These are phyloP conservation scores for Durusdinium trenchii DNA, from an alignment of 73 alveolate genomes.

Conservation along the genomic window DNA sequence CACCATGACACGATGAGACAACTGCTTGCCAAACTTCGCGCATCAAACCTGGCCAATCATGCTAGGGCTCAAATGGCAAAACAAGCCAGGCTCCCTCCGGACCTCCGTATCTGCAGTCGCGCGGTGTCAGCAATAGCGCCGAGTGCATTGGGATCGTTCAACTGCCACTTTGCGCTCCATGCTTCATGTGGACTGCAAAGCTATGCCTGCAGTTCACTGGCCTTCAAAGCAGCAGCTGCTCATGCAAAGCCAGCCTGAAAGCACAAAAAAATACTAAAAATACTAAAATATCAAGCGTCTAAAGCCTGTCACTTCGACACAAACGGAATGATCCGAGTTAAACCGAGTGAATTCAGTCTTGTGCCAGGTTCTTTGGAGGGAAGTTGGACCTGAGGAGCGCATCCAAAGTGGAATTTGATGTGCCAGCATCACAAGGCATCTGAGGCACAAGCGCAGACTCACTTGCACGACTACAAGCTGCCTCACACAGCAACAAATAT, in stretches of 20 bases:
- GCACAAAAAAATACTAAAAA: background rate
- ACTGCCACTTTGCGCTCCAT: too few relatives aligned
- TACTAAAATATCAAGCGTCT: background rate
- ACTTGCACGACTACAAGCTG: background rate
- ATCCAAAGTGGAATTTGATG: background rate
- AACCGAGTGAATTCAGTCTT: background rate
- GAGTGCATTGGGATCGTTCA: too few relatives aligned
- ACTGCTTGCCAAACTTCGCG: constrained; percentile 37
- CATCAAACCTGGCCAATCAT: constrained; percentile 4
- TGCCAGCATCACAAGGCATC: background rate
- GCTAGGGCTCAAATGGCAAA: background rate
- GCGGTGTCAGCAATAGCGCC: too few relatives aligned
- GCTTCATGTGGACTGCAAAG: background rate
- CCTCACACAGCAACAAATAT: background rate
- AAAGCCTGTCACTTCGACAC: background rate
- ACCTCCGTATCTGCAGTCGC: background rate
- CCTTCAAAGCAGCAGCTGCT: constrained; percentile 65
- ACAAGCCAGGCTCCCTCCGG: background rate
- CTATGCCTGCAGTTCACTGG: background rate
- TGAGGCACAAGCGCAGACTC: background rate
- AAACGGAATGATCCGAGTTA: background rate
- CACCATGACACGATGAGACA: background rate
- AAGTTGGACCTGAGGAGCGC: background rate
- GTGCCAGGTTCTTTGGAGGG: constrained; percentile 32
- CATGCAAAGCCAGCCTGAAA: constrained; percentile 43